Percentiles rank a stretch among this genome's conserved stretches.
phyloP scores from a whole-genome alignment of 1,284 basidiomycete genomes.

The Quambalaria eucalypti region DNA sequence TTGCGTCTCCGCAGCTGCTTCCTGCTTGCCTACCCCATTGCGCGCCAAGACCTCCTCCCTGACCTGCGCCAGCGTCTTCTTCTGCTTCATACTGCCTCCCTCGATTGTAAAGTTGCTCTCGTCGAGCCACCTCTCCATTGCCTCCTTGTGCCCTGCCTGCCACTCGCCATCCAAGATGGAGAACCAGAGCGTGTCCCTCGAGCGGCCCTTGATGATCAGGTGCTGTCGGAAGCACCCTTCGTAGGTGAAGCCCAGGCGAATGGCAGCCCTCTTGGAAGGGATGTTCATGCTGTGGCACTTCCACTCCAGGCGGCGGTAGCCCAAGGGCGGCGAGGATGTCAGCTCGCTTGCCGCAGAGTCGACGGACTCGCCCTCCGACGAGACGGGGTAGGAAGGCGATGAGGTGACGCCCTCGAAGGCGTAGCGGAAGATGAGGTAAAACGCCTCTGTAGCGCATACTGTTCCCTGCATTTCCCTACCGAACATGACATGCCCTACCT shows the following conservation, averaged over 20 bases:
- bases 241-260: slow-evolving; percentile 22
- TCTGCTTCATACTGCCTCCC: no score
- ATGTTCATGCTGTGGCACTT: slow-evolving; percentile 28
- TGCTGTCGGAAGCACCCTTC: slow-evolving; percentile 28
- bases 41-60: no score
- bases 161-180: slow-evolving; percentile 30
- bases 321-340: no score
- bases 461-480: slow-evolving; percentile 17
- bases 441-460: slow-evolving; percentile 17
- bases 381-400: no score
- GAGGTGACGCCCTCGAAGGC: slow-evolving; percentile 13
- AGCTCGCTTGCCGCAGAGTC: no score
- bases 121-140: no score
- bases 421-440: slow-evolving; percentile 17
- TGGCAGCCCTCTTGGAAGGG: slow-evolving; percentile 22
- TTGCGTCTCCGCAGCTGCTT: no score
- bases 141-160: no score
- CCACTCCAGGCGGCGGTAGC: slow-evolving; percentile 30
- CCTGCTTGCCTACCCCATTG: no score
- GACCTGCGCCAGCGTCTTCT: no score
- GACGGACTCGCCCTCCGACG: no score
- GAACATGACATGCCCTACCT: slow-evolving; percentile 31
- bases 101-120: no score
- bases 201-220: slow-evolving; percentile 21
- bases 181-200: slow-evolving; percentile 32